These are phyloP conservation scores for Omphalea diandra DNA, from an alignment of 441 rosid species.

Conservation along the genomic window DNA sequence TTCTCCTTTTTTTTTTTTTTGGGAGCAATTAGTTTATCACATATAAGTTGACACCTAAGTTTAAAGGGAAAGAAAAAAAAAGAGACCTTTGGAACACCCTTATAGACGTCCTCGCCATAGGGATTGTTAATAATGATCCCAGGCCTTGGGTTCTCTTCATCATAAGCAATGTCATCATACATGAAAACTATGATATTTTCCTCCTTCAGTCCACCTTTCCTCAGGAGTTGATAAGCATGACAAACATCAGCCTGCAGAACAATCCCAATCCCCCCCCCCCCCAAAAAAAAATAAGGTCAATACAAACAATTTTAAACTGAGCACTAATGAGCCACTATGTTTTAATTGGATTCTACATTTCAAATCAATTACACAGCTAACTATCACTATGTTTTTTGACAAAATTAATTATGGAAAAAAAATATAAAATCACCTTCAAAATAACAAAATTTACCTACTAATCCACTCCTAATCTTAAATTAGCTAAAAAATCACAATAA, in stretches of 20 bases:
- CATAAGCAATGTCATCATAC: conserved; percentile 87
- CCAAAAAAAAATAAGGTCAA: too few relatives aligned
- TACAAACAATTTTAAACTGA: background rate
- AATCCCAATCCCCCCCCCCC: too few relatives aligned
- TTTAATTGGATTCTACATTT: too few relatives aligned
- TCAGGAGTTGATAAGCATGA: conserved; percentile 92
- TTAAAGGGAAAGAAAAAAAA: background rate
- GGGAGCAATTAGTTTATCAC: too few relatives aligned
- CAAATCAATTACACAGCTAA: too few relatives aligned
- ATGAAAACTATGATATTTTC: conserved; percentile 91
- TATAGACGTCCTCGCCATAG: conserved; percentile 79
- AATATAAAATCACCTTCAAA: too few relatives aligned
- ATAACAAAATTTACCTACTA: too few relatives aligned
- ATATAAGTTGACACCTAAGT: background rate
- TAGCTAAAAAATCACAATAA: too few relatives aligned
- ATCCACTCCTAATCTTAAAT: too few relatives aligned
- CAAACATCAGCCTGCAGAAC: conserved; percentile 78
- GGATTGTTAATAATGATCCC: conserved; percentile 86
- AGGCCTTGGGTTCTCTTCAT: conserved; percentile 79
- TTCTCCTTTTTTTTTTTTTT: background rate
- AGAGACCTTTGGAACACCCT: conserved; percentile 84
- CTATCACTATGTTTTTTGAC: too few relatives aligned
- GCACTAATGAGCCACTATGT: background rate
- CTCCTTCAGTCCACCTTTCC: conserved; percentile 84
- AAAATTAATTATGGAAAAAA: too few relatives aligned